A percentile compares a stretch with the other conserved stretches of the same genome.
Conservation (phyloP, 2,329 filamentous ascomycete species). For the Xylaria multiplex region DNA sequence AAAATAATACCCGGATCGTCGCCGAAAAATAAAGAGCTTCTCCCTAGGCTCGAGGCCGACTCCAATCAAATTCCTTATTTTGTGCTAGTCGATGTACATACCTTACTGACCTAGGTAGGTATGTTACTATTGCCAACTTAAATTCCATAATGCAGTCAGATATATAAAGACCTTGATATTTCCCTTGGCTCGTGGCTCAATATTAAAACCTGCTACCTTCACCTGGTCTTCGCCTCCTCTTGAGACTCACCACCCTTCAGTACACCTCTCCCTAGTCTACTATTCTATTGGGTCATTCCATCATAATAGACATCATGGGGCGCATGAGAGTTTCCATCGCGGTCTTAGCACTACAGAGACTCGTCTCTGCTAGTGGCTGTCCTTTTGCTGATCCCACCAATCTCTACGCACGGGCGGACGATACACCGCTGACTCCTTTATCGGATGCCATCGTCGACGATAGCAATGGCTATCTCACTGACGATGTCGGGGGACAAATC, state of each 20-base stretch:
- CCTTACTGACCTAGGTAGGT: background rate
- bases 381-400: conserved; percentile 49
- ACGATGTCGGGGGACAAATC: conserved; percentile 75
- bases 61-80: conserved; percentile 8
- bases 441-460: conserved; percentile 61
- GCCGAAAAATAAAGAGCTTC: conserved; percentile 11
- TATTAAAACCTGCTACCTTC: conserved; percentile 1
- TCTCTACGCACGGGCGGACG: conserved; percentile 44
- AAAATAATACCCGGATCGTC: background rate
- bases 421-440: conserved; percentile 41
- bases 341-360: conserved; percentile 43
- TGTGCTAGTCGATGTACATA: conserved; percentile 2
- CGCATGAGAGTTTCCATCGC: conserved; percentile 37
- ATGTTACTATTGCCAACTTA: conserved; percentile 4
- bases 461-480: conserved; percentile 66
- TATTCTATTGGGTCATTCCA: background rate
- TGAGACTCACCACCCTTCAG: conserved; percentile 3
- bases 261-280: background rate
- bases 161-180: conserved; percentile 23
- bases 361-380: conserved; percentile 47
- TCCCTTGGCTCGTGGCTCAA: conserved; percentile 2
- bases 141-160: conserved; percentile 3
- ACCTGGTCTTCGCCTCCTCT: conserved; percentile 3
- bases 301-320: conserved; percentile 39
- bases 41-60: conserved; percentile 8